Conservation (phyloP, 2,329 filamentous ascomycete genomes). For the Botrytis squamosa region DNA sequence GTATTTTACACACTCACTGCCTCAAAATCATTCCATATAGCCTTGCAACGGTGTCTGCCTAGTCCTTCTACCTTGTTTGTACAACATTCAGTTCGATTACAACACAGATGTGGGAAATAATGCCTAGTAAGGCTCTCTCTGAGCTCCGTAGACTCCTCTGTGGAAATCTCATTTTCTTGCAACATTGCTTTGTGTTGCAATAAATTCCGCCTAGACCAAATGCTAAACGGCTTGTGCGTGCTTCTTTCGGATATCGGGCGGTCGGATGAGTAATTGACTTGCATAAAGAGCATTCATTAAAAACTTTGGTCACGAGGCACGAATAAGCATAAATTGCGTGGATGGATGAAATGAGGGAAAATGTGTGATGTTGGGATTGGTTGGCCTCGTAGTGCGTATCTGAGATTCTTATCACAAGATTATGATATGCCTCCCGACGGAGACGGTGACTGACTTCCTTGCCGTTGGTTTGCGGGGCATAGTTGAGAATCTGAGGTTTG, state of each 20-base stretch:
- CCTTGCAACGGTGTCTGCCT: background rate
- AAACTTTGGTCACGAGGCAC: background rate
- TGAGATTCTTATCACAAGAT: conserved; percentile 1
- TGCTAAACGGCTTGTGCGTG: background rate
- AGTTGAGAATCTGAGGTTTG: background rate
- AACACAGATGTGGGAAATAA: background rate
- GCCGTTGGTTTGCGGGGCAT: background rate
- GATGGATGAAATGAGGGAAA: background rate
- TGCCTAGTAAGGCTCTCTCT: background rate
- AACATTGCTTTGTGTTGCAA: background rate
- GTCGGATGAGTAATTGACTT: background rate
- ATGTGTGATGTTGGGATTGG: background rate
- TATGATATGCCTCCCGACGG: background rate
- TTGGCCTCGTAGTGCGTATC: background rate
- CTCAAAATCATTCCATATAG: background rate
- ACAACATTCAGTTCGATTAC: background rate
- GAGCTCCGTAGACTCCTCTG: background rate
- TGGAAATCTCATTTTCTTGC: conserved; percentile 3
- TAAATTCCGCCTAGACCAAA: background rate
- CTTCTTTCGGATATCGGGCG: background rate
- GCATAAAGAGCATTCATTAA: background rate
- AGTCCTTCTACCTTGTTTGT: background rate
- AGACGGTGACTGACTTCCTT: background rate
- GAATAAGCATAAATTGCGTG: background rate
- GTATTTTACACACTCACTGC: conserved; percentile 1